A percentile compares a stretch with the other conserved stretches of the same genome.
These are phyloP conservation scores for Ustilago cynodontis DNA, from an alignment of 1,284 basidiomycete genomes.

Conservation along the genomic window DNA sequence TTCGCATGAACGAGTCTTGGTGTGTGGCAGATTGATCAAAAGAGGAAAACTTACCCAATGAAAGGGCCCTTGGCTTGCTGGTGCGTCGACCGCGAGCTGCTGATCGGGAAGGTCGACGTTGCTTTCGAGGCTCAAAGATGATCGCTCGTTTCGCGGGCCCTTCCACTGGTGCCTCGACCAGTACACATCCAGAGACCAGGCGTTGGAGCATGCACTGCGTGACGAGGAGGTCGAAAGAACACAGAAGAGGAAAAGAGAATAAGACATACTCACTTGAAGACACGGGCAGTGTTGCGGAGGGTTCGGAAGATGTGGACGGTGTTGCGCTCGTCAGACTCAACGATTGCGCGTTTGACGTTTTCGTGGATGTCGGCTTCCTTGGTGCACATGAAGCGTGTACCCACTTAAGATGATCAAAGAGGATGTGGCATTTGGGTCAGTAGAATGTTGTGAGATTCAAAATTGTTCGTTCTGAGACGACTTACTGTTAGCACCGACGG, in stretches of 20 bases:
- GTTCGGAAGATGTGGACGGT: slow-evolving; percentile 86
- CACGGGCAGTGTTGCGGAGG: slow-evolving; percentile 85
- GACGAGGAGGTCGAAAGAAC: neutral
- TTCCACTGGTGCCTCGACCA: slow-evolving; percentile 24
- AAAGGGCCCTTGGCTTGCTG: slow-evolving; percentile 25
- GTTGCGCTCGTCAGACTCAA: slow-evolving; percentile 83
- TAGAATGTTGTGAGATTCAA: no score
- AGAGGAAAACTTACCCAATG: slow-evolving; percentile 34
- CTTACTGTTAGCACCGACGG: slow-evolving; percentile 89
- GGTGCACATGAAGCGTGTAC: slow-evolving; percentile 85
- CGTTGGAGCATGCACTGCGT: neutral
- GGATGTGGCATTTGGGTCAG: neutral
- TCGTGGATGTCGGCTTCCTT: slow-evolving; percentile 82
- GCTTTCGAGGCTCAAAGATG: slow-evolving; percentile 1
- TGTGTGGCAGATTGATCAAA: neutral
- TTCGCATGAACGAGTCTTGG: neutral
- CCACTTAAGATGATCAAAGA: slow-evolving; percentile 69
- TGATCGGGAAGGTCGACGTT: slow-evolving; percentile 2
- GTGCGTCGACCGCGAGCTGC: neutral
- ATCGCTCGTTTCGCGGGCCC: slow-evolving; percentile 11
- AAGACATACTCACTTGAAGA: slow-evolving; percentile 76
- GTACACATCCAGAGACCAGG: neutral
- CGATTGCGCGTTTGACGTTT: slow-evolving; percentile 90
- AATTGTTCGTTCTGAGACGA: neutral
- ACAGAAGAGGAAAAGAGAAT: neutral